phyloP scores from a whole-genome alignment of 768 basidiomycete genomes.

The Boletales sp. region DNA sequence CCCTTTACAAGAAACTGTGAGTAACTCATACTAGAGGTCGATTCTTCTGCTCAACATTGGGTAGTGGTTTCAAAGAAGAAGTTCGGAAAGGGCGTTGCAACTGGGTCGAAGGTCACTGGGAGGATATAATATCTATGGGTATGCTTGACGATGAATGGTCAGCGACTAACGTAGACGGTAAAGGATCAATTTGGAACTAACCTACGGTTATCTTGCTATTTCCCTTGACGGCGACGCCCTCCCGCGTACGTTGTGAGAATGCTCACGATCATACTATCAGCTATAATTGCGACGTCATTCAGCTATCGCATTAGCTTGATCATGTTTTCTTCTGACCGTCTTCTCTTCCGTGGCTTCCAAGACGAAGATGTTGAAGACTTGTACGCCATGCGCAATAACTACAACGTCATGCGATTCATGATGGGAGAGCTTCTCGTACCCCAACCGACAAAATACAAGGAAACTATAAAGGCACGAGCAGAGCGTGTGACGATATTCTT shows the following conservation, averaged over 20 bases:
- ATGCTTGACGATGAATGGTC: constrained; percentile 33
- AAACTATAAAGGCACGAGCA: constrained; percentile 1
- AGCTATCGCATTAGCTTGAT: no score
- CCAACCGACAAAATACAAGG: constrained; percentile 5
- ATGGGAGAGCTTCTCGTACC: constrained; percentile 1
- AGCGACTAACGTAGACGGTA: background rate
- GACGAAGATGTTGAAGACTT: constrained; percentile 7
- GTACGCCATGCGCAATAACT: constrained; percentile 5
- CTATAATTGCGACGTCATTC: no score
- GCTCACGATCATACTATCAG: no score
- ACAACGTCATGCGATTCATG: constrained; percentile 6
- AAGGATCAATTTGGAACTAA: no score
- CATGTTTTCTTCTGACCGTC: no score
- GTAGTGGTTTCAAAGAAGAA: constrained; percentile 33
- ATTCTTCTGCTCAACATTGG: background rate
- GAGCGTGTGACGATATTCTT: constrained; percentile 10
- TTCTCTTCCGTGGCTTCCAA: background rate
- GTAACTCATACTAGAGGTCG: background rate
- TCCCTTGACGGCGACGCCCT: no score
- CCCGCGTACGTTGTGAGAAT: no score
- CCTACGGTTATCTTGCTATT: no score
- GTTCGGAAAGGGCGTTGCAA: constrained; percentile 26
- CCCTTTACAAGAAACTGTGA: constrained; percentile 28
- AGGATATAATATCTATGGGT: constrained; percentile 29
- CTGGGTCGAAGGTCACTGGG: constrained; percentile 31